Evolutionary conservation across 805 yeast genomes (phyloP), one percentile per base, ranked within the genome.

Genomic region (Myxozyma neotropica): DNA sequence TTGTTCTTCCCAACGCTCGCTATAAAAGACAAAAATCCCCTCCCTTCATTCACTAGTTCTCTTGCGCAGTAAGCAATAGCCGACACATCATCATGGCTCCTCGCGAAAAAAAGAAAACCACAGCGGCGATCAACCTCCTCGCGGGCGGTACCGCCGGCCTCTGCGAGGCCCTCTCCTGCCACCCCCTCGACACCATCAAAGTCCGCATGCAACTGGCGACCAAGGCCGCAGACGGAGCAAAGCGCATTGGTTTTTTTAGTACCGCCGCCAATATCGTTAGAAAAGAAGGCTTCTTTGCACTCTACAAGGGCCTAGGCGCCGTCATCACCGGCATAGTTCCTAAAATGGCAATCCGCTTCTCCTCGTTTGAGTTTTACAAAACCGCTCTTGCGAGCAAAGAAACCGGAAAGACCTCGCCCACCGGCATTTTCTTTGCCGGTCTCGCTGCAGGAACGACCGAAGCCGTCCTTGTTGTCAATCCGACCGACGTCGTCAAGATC

Each of bases 141-240:
- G 94, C 97, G 31, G 99, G 99, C 69, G 99, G 99, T 70, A 85
- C 93, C 7, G 99, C 99, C 13, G 99, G 99, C 59, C 79, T 93
- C 61, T 89, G 92, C 72, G 99, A 93, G 79, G 99, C 98, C 13
- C 80, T 94, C 64, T 85, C 93, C 74, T 93, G 99, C 74, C 99
- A 93, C 75, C 98, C 98, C n/a, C 81, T 93, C 69, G 99, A 93
- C 73, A 93, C 99, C 40, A 89, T 93, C 73, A 93, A 93, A 75
- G 99, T 93, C 63, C 84, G 98, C 72, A 93, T 93, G 98, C 98
- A 93, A 75, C 81, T 93, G 69, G 86, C 87, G 72, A 83, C 83
- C 70, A 86, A 85, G 71, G 80, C 81, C 48, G 72, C 72, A 27
- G 70, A 68, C 46, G 74, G 75, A 13, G 69, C 73, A 39, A 88